Conservation (phyloP, 2,329 filamentous ascomycete species). For the Hypoxylon sp. region DNA sequence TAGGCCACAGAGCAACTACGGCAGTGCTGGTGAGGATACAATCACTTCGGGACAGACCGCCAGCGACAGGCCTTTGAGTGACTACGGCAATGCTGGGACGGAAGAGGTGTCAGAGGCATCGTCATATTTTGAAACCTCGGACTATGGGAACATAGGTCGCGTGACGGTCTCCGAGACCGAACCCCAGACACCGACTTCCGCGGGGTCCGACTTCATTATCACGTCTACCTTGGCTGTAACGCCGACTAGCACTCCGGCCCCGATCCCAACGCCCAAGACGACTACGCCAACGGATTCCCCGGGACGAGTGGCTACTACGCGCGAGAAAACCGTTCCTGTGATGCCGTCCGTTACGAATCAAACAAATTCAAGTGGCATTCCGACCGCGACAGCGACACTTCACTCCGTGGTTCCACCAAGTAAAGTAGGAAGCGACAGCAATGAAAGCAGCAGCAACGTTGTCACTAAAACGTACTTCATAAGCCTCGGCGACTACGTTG, state of each 20-base stretch:
- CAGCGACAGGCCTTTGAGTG: no score
- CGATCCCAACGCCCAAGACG: slow-evolving; percentile 35
- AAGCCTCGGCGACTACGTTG: slow-evolving; percentile 41
- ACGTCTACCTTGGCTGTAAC: slow-evolving; percentile 29
- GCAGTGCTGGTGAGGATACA: slow-evolving; percentile 14
- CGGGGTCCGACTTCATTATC: slow-evolving; percentile 19
- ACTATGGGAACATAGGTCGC: neutral
- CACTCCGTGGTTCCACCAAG: slow-evolving; percentile 31
- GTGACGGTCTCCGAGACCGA: slow-evolving; percentile 23
- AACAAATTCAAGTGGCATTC: slow-evolving; percentile 37
- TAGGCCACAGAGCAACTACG: slow-evolving; percentile 20
- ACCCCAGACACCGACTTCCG: slow-evolving; percentile 28
- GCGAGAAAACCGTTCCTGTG: slow-evolving; percentile 32
- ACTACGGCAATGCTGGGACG: slow-evolving; percentile 23
- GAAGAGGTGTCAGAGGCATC: neutral
- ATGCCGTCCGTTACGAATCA: slow-evolving; percentile 31
- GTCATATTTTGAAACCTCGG: neutral
- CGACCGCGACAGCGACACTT: slow-evolving; percentile 40
- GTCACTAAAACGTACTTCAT: slow-evolving; percentile 23
- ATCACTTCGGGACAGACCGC: slow-evolving; percentile 31
- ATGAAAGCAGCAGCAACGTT: neutral
- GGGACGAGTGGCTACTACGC: slow-evolving; percentile 39
- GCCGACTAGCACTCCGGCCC: slow-evolving; percentile 29
- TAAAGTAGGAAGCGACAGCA: neutral
- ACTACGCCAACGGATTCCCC: slow-evolving; percentile 37